Base-by-base conservation (phyloP, 2,329 filamentous ascomycete genomes). In the Mycosphaerella sp. region DNA sequence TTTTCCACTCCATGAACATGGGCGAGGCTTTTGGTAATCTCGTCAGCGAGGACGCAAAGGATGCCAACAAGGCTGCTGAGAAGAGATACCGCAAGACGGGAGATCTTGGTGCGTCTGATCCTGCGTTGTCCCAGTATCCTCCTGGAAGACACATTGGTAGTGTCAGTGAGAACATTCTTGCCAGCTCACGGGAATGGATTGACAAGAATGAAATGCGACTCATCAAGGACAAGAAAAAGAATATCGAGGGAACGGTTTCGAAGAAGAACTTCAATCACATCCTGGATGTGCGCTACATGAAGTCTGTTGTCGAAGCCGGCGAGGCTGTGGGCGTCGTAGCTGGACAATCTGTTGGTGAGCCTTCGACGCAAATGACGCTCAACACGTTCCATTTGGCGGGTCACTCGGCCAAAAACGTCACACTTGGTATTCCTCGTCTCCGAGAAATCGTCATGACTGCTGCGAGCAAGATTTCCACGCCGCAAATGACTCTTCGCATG, bases 331-430 rank as follows among this genome's bases (percentile, higher is more conserved):
- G 93, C 62, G 95, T 98, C 59, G 89, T 98, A 55, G 95, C 95
- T 48, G 91, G 91, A 8, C 93, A 98, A 73, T 97, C 92, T 32
- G 85, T 98, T 41, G 93, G 93, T 68, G 95, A 98, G 69, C 93
- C 95, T 7, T 96, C 91, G 2, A 98, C 93, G 9, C 93, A 98
- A 72, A 98, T 98, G 95, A 98, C 95, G 6, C 77, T 98, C 52
- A 98, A 98, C 74, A 98, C 95, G 29, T 98, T 98, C 82, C 93
- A 98, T 80, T 88, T 98, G 81, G 93, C 93, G 72, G 93, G 93
- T 67, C 92, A 97, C 77, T 91, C 93, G 17, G 86, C 93, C 31
- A 97, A 96, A 79, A 98, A 98, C 80, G 95, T 98, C 68, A 98
- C 93, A 0, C 81, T 96, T 17, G 93, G 93, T 88, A 97, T 98